Evolutionary conservation across 805 yeast genomes (phyloP).

Genomic region (Lipomyces spencermartinsiae): DNA sequence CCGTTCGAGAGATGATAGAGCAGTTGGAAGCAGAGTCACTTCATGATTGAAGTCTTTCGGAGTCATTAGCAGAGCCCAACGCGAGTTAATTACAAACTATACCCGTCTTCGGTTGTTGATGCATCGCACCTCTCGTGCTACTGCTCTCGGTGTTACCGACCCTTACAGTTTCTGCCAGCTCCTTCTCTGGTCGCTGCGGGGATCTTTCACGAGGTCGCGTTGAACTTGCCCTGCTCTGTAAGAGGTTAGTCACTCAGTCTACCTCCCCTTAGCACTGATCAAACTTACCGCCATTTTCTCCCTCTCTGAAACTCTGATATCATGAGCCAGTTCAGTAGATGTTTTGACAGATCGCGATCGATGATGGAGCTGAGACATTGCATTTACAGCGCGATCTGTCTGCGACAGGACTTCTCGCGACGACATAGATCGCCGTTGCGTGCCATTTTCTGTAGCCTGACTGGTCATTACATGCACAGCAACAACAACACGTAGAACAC

Average conservation of each 20-base stretch:
- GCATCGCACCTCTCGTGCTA: not conserved
- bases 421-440: conserved; percentile 2
- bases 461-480: not conserved
- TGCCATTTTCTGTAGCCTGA: not conserved
- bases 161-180: conserved; percentile 1
- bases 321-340: not conserved
- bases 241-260: not conserved
- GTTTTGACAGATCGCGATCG: not conserved
- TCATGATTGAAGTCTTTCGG: conserved; percentile 23
- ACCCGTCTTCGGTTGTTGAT: not conserved
- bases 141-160: not conserved
- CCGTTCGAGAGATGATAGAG: conserved; percentile 28
- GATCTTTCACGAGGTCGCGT: conserved; percentile 20
- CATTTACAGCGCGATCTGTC: conserved; percentile 28
- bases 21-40: conserved; percentile 20
- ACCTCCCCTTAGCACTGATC: not conserved
- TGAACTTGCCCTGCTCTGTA: conserved; percentile 13
- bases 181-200: conserved; percentile 15
- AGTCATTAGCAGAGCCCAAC: not conserved
- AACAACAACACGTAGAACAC: not conserved
- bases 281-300: not conserved
- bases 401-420: conserved; percentile 26
- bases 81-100: not conserved
- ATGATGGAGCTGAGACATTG: conserved; percentile 10
- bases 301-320: not conserved